Evolutionary conservation across 805 yeast genomes (phyloP), one percentile per base, ranked within the genome.

Genomic region (Candida railenensis): DNA sequence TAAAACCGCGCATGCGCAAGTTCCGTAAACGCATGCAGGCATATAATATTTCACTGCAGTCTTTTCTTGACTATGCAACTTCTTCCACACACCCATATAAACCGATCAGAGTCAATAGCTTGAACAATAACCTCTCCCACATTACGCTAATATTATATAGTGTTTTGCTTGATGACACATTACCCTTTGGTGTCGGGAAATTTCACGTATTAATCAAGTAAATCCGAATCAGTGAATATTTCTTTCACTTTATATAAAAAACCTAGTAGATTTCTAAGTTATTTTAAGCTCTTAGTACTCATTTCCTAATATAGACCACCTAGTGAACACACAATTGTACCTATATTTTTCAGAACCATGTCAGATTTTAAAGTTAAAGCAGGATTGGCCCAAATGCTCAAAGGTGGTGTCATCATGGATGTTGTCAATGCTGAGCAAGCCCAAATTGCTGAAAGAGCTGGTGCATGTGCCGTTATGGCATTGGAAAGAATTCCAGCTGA

Each of bases 381-480:
- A 40, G 94, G 92, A 12, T 73, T 87, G 63, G 94, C 95, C 49
- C 90, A 87, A 66, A 87, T 87, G 94, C 76, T 87, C 50, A 87
- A 87, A 61, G 91, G 88, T 47, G 86, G 87, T 49, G 88, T 82
- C 43, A 81, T 80, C 52, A 80, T 81, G 86, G 86, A 81, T 59
- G 94, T 86, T 34, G 89, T 86, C 48, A 85, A 75, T 48, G 83
- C 84, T 32, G 94, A 87, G 58, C 94, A 87, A 67, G 95, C 95
- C 19, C 63, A 73, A 38, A 79, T 87, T 44, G 95, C 95, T 20
- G 92, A 87, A 64, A 73, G 69, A 45, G 92, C 95, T 3, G 95
- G 95, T 49, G 95, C 95, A 12, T 85, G 88, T 68, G 92, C 95
- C 12, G 95, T 87, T 19, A 87, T 87, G 95, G 95, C 95, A 3